Evolutionary conservation across 768 basidiomycete genomes (phyloP), one percentile per base, ranked within the genome.

Genomic region (Lepiota brunneoincarnata): DNA sequence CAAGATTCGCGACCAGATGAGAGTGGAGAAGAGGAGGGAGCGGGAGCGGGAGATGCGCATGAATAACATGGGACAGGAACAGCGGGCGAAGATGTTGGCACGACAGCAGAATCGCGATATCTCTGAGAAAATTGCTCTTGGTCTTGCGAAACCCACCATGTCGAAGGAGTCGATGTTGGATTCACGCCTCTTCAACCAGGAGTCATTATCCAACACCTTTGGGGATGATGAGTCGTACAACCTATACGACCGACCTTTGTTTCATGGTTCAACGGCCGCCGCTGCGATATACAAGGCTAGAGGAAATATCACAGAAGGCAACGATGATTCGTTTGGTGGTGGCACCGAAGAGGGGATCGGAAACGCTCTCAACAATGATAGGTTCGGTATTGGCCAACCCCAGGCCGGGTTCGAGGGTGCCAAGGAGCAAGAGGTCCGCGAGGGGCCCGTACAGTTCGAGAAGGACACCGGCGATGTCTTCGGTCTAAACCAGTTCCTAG

Each of bases 271-370:
- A 2, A 86, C 89, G 3, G 96, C 96, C 15, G 94, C 92, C 0
- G 93, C 96, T n/a, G 97, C 97, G n/a, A 99, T 99, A 61, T 99
- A 99, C 79, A 96, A 95, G 70, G 92, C 96, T 4, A 80, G 87
- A 23, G 94, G 95, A 0, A 89, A 92, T 60, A 90, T 93, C 55
- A 66, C 78, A 4, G 86, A 90, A 58, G 91, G 86, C 26, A 90
- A 91, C 64, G 93, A 98, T 38, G 95, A 97, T 49, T 84, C 90
- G 37, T 96, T 91, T 67, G 93, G 93, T 47, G 94, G 91, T 53
- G 95, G 95, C 36, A 97, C 95, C 2, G 93, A 95, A 64, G 94
- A 98, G 61, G 96, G 97, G 31, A 95, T 98, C 64, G 81, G 82
- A 18, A 86, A 87, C 62, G 93, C 93, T 5, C 75, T 99, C 67